A percentile compares a stretch with the other conserved stretches of the same genome.
Evolutionary conservation across 768 basidiomycete species (phyloP).

Genomic region (Trametes gibbosa): DNA sequence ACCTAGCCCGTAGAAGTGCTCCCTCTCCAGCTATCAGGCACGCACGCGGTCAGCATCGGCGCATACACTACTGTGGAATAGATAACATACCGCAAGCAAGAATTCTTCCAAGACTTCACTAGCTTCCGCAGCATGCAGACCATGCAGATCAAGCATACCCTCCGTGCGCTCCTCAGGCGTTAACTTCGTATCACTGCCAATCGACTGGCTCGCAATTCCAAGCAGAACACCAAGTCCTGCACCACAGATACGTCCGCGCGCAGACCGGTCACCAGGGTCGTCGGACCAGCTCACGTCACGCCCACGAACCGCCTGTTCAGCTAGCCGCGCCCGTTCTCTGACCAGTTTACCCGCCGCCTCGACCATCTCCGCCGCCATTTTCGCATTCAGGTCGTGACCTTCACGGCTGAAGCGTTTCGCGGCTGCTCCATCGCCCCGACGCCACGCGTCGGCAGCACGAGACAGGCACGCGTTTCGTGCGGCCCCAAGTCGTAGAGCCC

Average conservation of each 20-base stretch:
- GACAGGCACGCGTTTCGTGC: constrained; percentile 93
- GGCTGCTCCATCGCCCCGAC: constrained; percentile 90
- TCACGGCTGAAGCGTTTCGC: constrained; percentile 94
- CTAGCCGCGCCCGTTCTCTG: constrained; percentile 70
- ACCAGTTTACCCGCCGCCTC: constrained; percentile 85
- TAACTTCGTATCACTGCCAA: constrained; percentile 50
- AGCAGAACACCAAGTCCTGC: constrained; percentile 83
- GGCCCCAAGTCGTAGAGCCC: constrained; percentile 88
- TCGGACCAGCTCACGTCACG: constrained; percentile 79
- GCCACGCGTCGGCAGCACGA: constrained; percentile 94
- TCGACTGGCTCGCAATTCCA: constrained; percentile 70
- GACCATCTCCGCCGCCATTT: constrained; percentile 85
- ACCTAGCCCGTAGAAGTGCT: constrained; percentile 87
- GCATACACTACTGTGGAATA: not conserved
- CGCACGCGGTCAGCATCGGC: not conserved
- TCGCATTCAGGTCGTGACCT: constrained; percentile 89
- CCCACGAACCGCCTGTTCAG: constrained; percentile 70
- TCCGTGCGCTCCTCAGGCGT: constrained; percentile 91
- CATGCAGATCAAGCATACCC: constrained; percentile 85
- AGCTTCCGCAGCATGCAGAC: constrained; percentile 90
- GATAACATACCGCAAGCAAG: constrained; percentile 69
- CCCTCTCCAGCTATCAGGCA: constrained; percentile 76
- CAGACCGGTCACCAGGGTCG: constrained; percentile 75
- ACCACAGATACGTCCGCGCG: constrained; percentile 72
- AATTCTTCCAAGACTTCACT: constrained; percentile 89